Evolutionary conservation across 106 monocot species (phyloP).

Genomic region (Dendrobium chrysotoxum): DNA sequence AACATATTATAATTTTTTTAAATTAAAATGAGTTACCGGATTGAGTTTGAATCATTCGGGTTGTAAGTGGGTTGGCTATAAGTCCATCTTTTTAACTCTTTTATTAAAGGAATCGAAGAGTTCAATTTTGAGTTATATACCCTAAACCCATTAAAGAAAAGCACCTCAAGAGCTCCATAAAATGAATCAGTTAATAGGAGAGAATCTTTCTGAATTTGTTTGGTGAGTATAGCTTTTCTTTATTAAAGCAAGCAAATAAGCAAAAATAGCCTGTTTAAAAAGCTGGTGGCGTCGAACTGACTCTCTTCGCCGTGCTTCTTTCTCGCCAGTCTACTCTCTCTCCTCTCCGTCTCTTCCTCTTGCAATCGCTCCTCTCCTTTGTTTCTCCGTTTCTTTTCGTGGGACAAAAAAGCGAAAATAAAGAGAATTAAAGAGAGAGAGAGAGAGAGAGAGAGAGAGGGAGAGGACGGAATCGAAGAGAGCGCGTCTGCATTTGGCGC

Average conservation of each 20-base stretch:
- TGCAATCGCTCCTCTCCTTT: not conserved
- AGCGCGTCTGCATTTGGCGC: not conserved
- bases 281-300: not conserved
- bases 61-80: no score
- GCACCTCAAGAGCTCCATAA: no score
- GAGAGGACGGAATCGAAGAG: not conserved
- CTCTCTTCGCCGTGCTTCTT: not conserved
- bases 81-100: no score
- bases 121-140: no score
- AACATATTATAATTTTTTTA: no score
- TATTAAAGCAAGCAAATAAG: not conserved
- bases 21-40: no score
- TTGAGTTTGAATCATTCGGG: no score
- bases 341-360: not conserved
- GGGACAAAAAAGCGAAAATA: not conserved
- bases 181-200: no score
- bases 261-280: not conserved
- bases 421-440: not conserved
- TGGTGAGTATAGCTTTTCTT: not conserved
- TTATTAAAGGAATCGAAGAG: no score
- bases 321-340: conserved; percentile 1
- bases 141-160: no score
- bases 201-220: not conserved
- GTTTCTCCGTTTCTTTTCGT: not conserved
- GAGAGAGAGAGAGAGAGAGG: not conserved